Base-by-base conservation (phyloP, 2,329 filamentous ascomycete species). In the Ascochyta lentis region DNA sequence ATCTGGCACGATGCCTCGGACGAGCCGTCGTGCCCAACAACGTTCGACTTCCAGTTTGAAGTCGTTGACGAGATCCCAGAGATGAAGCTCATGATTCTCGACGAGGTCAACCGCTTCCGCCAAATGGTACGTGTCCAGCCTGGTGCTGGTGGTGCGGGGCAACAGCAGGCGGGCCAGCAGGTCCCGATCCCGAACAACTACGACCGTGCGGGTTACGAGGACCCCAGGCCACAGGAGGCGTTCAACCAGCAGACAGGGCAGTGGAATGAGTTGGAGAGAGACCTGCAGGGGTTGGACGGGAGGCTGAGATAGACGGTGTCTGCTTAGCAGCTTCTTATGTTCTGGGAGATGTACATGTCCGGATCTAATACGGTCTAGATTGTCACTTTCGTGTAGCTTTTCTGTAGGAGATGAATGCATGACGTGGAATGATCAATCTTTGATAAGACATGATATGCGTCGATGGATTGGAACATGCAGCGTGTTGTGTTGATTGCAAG, bases 1-100 rank as follows among this genome's bases (percentile, higher is more conserved):
- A 97, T 99, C 80, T 98, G 95, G 95, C 95, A 99, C 80, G 95
- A 99, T 69, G 91, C 93, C 48, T 93, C 90, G 4, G 95, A 99
- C 78, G 95, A 99, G 81, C 95, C 95, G 19, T 86, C 89, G 63
- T 98, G 94, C 80, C 93, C 93, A 0, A 91, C 89, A 15, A 93
- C 92, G 16, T 99, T 99, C 79, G 93, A 99, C 82, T 99, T 99
- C 81, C 90, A 94, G 75, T 99, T 99, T 72, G 95, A 99, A 77
- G 88, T 96, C n/a, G 87, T 97, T 35, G 94, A 99, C 49, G 95
- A 98, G 40, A 92, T 99, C 19, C 84, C 83, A 22, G 91, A 97
- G 67, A 98, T 99, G 93, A 91, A 95, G 74, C 88, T 89, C 78
- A 96, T 97, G 91, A 99, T 99, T 63, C 82, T 97, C 56, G 89